phyloP scores from a whole-genome alignment of 1,284 basidiomycete genomes.

The Trichosporon faecale region DNA sequence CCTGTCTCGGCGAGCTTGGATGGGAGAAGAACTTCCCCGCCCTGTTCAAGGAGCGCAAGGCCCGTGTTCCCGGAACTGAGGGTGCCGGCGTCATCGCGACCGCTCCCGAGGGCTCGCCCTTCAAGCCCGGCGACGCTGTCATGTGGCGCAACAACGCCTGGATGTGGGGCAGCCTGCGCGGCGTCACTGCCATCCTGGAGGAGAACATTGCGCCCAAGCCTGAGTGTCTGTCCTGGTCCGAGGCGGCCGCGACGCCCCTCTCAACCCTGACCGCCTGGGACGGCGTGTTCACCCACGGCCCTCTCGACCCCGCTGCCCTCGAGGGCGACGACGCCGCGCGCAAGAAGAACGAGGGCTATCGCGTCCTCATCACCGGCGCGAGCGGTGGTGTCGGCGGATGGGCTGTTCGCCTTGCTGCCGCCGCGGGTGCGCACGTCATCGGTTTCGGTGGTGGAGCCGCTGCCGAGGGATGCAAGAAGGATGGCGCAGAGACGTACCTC shows the following conservation, averaged over 20 bases:
- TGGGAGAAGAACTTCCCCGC: slow-evolving; percentile 16
- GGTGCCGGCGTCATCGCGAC: slow-evolving; percentile 18
- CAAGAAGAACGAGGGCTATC: neutral
- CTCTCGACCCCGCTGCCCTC: slow-evolving; percentile 10
- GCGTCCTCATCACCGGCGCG: slow-evolving; percentile 20
- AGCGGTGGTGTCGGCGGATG: slow-evolving; percentile 16
- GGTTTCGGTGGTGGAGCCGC: neutral
- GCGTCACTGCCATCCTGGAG: slow-evolving; percentile 14
- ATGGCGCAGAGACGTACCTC: slow-evolving; percentile 16
- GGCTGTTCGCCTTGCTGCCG: slow-evolving; percentile 14
- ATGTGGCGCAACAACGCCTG: slow-evolving; percentile 22
- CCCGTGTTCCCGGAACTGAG: slow-evolving; percentile 24
- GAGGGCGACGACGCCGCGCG: neutral
- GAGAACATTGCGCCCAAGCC: slow-evolving; percentile 20
- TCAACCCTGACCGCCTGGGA: slow-evolving; percentile 21
- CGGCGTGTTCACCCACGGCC: slow-evolving; percentile 18
- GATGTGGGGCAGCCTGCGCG: slow-evolving; percentile 13
- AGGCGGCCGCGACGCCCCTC: slow-evolving; percentile 21
- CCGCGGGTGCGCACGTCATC: slow-evolving; percentile 14
- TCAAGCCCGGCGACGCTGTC: slow-evolving; percentile 18
- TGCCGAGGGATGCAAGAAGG: neutral
- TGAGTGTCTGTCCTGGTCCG: slow-evolving; percentile 14
- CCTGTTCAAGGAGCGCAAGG: neutral
- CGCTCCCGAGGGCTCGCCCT: neutral
- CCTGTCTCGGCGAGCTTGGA: slow-evolving; percentile 17